These are phyloP conservation scores for Ascoidea tarda DNA, from an alignment of 805 yeast species.

Conservation along the genomic window DNA sequence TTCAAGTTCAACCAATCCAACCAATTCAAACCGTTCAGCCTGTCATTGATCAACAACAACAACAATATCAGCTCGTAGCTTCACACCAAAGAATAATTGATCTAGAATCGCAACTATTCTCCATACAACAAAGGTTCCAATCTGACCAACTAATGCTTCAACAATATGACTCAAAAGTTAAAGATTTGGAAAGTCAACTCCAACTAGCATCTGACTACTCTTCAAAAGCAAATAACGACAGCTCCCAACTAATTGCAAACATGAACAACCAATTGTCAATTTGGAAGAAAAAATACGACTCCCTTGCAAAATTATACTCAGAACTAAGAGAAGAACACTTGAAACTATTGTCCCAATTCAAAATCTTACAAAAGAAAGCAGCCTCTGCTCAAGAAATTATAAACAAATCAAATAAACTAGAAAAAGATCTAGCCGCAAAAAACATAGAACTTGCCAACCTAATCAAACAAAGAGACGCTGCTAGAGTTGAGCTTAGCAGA, in stretches of 20 bases:
- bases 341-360: constrained; percentile 60
- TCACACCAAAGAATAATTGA: not conserved
- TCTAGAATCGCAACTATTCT: not conserved
- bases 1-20: not conserved
- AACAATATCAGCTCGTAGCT: not conserved
- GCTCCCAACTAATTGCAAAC: constrained; percentile 54
- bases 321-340: constrained; percentile 89
- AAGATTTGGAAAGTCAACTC: constrained; percentile 65
- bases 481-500: constrained; percentile 69
- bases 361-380: constrained; percentile 74
- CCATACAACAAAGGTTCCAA: not conserved
- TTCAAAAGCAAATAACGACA: constrained; percentile 57
- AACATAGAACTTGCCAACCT: constrained; percentile 80
- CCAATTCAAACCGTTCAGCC: not conserved
- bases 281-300: constrained; percentile 82
- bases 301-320: constrained; percentile 78
- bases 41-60: not conserved
- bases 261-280: constrained; percentile 61
- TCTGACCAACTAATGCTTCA: constrained; percentile 63
- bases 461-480: constrained; percentile 81
- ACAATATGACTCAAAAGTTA: constrained; percentile 79
- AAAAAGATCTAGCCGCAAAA: constrained; percentile 72
- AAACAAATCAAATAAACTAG: constrained; percentile 67
- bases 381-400: constrained; percentile 69
- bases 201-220: constrained; percentile 46